phyloP scores from a whole-genome alignment of 257 asterid genomes.

The Haberlea rhodopensis region DNA sequence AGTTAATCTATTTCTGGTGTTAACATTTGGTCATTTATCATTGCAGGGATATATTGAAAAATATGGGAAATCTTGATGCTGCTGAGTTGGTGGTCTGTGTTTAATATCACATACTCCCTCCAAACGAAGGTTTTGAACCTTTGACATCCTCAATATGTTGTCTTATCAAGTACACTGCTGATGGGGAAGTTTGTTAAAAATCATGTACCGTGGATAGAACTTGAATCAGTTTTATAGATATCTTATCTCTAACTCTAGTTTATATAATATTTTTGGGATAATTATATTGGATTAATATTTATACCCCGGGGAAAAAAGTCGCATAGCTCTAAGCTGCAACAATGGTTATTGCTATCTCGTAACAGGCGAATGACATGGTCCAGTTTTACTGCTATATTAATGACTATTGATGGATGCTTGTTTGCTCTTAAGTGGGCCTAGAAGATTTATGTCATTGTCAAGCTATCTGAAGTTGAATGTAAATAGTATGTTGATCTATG shows the following conservation, averaged over 20 bases:
- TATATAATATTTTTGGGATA: constrained; percentile 15
- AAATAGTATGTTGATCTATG: neutral
- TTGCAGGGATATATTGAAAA: constrained; percentile 83
- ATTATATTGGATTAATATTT: constrained; percentile 11
- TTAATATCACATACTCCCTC: constrained; percentile 12
- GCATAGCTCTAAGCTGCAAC: constrained; percentile 25
- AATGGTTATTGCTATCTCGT: constrained; percentile 14
- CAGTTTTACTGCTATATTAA: constrained; percentile 3
- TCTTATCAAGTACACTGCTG: constrained; percentile 3
- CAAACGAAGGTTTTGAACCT: constrained; percentile 28
- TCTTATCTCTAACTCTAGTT: constrained; percentile 20
- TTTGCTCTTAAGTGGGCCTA: constrained; percentile 12
- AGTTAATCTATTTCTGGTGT: constrained; percentile 14
- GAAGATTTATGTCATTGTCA: neutral
- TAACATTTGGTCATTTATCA: constrained; percentile 34
- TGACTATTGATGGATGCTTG: constrained; percentile 10
- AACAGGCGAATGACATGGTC: constrained; percentile 13
- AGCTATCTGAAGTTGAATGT: neutral
- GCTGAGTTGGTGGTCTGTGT: constrained; percentile 30
- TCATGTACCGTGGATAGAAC: constrained; percentile 24
- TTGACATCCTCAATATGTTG: constrained; percentile 19
- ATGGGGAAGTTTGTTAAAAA: constrained; percentile 26
- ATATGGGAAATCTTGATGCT: constrained; percentile 53
- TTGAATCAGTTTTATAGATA: constrained; percentile 23
- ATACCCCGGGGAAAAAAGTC: neutral